Evolutionary conservation across 1,139 yeast genomes (phyloP).

Genomic region (Hemisphaericaspora xylofermentans): DNA sequence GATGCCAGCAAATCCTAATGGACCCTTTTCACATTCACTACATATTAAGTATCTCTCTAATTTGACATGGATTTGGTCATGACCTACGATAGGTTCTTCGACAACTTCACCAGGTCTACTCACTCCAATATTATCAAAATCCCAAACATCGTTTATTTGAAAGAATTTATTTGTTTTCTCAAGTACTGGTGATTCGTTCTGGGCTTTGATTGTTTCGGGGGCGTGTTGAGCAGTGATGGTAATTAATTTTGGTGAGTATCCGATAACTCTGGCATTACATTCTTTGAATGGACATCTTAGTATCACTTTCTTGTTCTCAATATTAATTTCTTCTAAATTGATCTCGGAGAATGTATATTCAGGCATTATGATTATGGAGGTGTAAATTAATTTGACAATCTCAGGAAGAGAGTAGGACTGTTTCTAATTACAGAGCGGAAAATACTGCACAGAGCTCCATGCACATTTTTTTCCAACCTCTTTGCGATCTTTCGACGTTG

Average conservation of each 20-base stretch:
- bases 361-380: conserved; percentile 7
- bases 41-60: conserved; percentile 58
- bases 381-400: too few species aligned
- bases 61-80: conserved; percentile 22
- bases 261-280: conserved; percentile 39
- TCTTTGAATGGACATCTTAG: conserved; percentile 37
- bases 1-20: conserved; percentile 64
- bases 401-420: too few species aligned
- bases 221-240: conserved; percentile 21
- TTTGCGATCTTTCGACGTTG: too few species aligned
- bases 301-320: conserved; percentile 9
- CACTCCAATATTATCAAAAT: conserved; percentile 74
- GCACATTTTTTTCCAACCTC: not conserved
- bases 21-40: conserved; percentile 76
- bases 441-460: not conserved
- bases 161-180: conserved; percentile 26
- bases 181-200: conserved; percentile 3
- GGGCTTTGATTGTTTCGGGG: conserved; percentile 32
- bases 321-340: conserved; percentile 3
- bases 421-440: too few species aligned
- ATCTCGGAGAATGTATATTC: conserved; percentile 6
- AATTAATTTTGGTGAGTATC: conserved; percentile 19
- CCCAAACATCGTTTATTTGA: conserved; percentile 62
- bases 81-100: conserved; percentile 15
- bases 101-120: conserved; percentile 41